Conservation (phyloP, 2,329 filamentous ascomycete species). For the Talaromyces pinophilus region DNA sequence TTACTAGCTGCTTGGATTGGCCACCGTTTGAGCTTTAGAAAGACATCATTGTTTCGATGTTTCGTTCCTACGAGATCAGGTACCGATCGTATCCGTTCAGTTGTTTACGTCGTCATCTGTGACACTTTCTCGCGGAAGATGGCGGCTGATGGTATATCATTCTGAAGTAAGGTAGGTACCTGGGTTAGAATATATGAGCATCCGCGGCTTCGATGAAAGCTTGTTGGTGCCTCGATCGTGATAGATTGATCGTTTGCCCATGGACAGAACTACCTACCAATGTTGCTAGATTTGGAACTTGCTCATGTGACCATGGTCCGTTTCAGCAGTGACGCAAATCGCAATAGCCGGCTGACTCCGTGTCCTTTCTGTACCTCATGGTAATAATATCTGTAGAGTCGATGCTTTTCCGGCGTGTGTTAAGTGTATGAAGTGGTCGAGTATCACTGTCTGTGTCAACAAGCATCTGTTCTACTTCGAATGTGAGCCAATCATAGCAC, state of each 20-base stretch:
- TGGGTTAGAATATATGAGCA: neutral
- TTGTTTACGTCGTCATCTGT: neutral
- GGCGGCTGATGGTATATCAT: neutral
- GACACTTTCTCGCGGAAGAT: slow-evolving; percentile 3
- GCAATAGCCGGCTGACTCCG: neutral
- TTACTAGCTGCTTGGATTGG: neutral
- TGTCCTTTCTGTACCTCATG: neutral
- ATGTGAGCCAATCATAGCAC: neutral
- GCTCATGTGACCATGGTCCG: neutral
- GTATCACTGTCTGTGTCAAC: neutral
- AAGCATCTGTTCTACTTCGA: neutral
- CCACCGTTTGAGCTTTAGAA: neutral
- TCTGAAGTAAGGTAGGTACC: neutral
- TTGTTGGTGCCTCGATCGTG: slow-evolving; percentile 1
- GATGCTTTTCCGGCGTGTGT: neutral
- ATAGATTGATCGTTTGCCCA: neutral
- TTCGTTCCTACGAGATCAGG: neutral
- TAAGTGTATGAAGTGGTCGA: neutral
- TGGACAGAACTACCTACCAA: neutral
- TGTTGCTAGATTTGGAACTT: neutral
- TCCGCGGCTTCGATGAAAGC: neutral
- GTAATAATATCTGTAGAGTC: neutral
- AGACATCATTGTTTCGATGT: neutral
- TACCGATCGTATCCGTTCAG: neutral
- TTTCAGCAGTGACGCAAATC: neutral